Evolutionary conservation across 2,329 filamentous ascomycete species (phyloP).

Genomic region (Hymenoscyphus infarciens): DNA sequence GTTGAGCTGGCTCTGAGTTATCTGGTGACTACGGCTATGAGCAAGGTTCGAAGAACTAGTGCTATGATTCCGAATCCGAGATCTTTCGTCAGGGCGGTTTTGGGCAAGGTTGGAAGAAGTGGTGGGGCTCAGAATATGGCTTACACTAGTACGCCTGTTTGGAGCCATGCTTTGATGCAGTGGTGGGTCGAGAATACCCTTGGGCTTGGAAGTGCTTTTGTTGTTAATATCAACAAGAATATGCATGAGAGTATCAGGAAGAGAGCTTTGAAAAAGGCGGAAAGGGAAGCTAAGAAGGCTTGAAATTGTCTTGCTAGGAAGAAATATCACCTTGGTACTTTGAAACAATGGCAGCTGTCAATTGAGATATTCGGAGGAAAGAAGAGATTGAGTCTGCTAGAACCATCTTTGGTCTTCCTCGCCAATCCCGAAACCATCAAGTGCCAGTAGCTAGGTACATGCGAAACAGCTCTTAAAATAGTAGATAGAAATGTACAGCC

Average conservation of each 20-base stretch:
- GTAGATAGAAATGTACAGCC: background rate
- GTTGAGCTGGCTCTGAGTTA: slow-evolving; percentile 93
- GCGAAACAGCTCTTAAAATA: background rate
- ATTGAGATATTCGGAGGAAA: too few relatives aligned
- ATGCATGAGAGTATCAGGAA: slow-evolving; percentile 68
- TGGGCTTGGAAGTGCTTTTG: slow-evolving; percentile 53
- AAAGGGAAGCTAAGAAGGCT: slow-evolving; percentile 59
- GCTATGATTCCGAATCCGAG: slow-evolving; percentile 76
- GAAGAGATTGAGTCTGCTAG: too few relatives aligned
- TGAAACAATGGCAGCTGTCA: too few relatives aligned
- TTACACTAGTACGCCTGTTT: slow-evolving; percentile 87
- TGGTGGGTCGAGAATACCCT: slow-evolving; percentile 67
- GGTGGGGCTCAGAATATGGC: slow-evolving; percentile 75
- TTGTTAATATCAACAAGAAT: slow-evolving; percentile 57
- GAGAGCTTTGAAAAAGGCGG: slow-evolving; percentile 66
- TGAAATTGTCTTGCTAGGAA: slow-evolving; percentile 12
- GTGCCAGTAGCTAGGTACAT: background rate
- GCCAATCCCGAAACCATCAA: background rate
- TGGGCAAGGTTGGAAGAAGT: slow-evolving; percentile 75
- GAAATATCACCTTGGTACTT: background rate
- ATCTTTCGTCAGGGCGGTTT: slow-evolving; percentile 72
- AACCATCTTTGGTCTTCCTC: background rate
- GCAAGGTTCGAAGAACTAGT: slow-evolving; percentile 81
- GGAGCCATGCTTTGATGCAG: slow-evolving; percentile 85
- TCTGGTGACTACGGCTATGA: slow-evolving; percentile 94